Base-by-base conservation (phyloP, 345 rosid species). In the Cochlearia excelsa region DNA sequence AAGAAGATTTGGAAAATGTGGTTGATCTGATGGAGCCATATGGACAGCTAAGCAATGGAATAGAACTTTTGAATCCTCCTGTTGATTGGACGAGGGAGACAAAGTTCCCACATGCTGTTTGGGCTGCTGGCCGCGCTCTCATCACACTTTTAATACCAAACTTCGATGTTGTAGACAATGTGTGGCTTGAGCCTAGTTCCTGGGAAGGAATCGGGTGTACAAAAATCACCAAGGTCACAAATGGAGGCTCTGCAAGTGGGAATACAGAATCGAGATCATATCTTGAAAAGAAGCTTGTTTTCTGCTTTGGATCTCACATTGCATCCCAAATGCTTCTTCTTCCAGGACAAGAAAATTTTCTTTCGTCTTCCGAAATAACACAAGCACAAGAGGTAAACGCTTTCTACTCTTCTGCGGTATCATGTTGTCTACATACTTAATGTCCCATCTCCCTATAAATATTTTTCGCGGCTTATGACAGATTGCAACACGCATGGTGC, bases 161-260 rank as follows among this genome's bases (percentile, higher is more conserved):
- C 68, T 91, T 82, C 28, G 98, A 85, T 68, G 71, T 74, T 30
- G 96, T 91, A 26, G 95, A 91, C 65, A 82, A 81, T 70, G 61
- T 91, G 54, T 91, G 98, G 98, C 82, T 91, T 77, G 96, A 91
- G 71, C 96, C 98, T 33, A 76, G 65, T 74, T 82, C 95, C 27
- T 88, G 98, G 98, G 86, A 88, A 89, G 97, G 97, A 74, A 85
- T 90, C 70, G 97, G 96, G 61, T 90, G 96, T 54, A 85, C 97
- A 47, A 90, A 90, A 75, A 84, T 90, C 68, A 82, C 86, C 26
- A 85, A 84, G 79, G 81, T 82, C 59, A 74, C 65, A 71, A 79
- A 66, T 38, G 91, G 83, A 73, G 95, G 86, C 41, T 85, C 86
- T 23, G 71, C 74, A 59, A 77, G 71, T 73, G 87, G 79, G 39